Conservation (phyloP, 2,329 filamentous ascomycete genomes). For the Grosmannia serpens region DNA sequence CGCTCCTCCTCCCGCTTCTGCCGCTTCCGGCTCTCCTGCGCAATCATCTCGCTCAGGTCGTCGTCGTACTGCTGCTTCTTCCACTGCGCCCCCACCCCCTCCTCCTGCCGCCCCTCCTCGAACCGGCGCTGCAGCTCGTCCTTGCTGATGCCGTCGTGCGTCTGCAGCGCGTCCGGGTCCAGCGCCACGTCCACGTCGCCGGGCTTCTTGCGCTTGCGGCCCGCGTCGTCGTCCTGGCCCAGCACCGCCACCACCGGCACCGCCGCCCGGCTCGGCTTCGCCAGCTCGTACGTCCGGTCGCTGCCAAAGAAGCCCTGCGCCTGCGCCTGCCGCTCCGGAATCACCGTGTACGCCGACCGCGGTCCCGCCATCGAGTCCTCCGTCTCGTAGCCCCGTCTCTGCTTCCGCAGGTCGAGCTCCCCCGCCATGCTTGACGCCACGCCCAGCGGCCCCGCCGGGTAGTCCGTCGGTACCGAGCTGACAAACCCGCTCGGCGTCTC, state of each 20-base stretch:
- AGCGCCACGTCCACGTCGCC: conserved; percentile 91
- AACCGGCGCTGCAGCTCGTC: conserved; percentile 74
- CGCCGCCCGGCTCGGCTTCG: conserved; percentile 29
- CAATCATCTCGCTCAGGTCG: conserved; percentile 92
- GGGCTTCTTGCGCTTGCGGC: conserved; percentile 83
- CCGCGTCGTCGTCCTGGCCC: conserved; percentile 63
- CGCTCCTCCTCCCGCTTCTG: conserved; percentile 79
- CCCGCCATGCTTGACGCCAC: conserved; percentile 64
- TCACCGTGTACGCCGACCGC: conserved; percentile 74
- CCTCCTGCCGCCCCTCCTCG: conserved; percentile 57
- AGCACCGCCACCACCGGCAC: conserved; percentile 38
- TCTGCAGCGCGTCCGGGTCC: conserved; percentile 68
- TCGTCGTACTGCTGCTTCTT: conserved; percentile 54
- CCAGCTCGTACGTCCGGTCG: conserved; percentile 82
- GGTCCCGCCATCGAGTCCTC: conserved; percentile 62
- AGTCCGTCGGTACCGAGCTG: conserved; percentile 72
- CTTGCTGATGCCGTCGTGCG: conserved; percentile 68
- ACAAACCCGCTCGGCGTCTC: conserved; percentile 74
- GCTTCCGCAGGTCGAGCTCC: conserved; percentile 86
- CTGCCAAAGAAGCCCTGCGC: conserved; percentile 93
- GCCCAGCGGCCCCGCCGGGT: conserved; percentile 52
- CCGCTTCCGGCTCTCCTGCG: conserved; percentile 80
- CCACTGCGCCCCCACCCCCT: conserved; percentile 58
- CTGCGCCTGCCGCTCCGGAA: conserved; percentile 77
- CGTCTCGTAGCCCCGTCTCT: conserved; percentile 73